Percentiles rank a stretch among this genome's conserved stretches.
Conservation (phyloP, 257 asterid genomes). For the Solanum chiquidenum region DNA sequence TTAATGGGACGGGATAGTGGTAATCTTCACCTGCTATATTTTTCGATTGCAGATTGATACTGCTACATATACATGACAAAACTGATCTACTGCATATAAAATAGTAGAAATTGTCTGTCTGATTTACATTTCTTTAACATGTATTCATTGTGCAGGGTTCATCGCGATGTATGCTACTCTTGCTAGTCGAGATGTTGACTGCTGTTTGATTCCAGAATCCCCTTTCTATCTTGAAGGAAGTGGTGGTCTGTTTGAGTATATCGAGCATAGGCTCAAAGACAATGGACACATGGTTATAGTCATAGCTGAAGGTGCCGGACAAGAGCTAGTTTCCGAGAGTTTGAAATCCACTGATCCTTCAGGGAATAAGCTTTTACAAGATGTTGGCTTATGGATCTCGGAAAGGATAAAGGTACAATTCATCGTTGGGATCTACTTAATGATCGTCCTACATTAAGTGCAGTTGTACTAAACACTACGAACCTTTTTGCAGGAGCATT, state of each 20-base stretch:
- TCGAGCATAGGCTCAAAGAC: slow-evolving; percentile 61
- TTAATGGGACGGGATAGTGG: slow-evolving; percentile 90
- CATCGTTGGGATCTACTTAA: not conserved
- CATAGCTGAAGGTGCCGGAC: slow-evolving; percentile 95
- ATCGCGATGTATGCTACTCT: slow-evolving; percentile 92
- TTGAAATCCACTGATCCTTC: slow-evolving; percentile 55
- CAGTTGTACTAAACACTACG: not conserved
- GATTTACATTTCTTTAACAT: not conserved
- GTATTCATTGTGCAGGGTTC: slow-evolving; percentile 39
- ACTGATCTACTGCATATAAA: not conserved
- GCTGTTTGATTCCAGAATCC: slow-evolving; percentile 93
- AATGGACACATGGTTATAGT: slow-evolving; percentile 92
- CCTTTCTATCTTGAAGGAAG: slow-evolving; percentile 80
- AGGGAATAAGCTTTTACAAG: slow-evolving; percentile 73
- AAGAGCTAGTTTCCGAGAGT: slow-evolving; percentile 63
- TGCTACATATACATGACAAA: not conserved
- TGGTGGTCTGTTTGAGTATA: slow-evolving; percentile 78
- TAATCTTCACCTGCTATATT: slow-evolving; percentile 8
- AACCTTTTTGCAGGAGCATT: slow-evolving; percentile 44
- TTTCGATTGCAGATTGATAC: not conserved
- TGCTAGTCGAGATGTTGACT: slow-evolving; percentile 90
- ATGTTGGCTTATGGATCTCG: slow-evolving; percentile 85
- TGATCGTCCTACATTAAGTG: not conserved
- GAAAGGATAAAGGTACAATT: slow-evolving; percentile 61
- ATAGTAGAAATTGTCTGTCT: not conserved